A percentile compares a stretch with the other conserved stretches of the same genome.
Evolutionary conservation across 805 yeast genomes (phyloP).

Genomic region (Kuraishia ogatae): DNA sequence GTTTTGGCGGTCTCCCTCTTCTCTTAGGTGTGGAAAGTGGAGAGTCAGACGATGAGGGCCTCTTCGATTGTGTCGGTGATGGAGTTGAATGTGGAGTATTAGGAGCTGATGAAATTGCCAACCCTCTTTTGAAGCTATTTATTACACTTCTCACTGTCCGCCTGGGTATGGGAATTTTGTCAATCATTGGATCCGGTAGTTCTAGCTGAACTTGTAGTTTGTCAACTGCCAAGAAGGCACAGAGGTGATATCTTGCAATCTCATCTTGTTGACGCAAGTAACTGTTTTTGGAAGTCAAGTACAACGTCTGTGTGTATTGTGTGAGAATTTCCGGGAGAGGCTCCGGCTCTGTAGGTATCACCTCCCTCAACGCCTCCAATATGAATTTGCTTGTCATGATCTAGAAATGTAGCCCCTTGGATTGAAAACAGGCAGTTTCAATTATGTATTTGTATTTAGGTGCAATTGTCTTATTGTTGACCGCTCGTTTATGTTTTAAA

Average conservation of each 20-base stretch:
- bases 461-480: no score
- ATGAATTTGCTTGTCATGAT: constrained; percentile 23
- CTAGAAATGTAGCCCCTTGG: not conserved
- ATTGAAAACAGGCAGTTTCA: no score
- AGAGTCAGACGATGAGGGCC: not conserved
- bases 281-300: constrained; percentile 44
- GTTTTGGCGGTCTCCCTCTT: not conserved
- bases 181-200: constrained; percentile 39
- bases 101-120: constrained; percentile 1
- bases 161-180: constrained; percentile 51
- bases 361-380: constrained; percentile 33
- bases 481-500: no score
- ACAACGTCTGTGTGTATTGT: constrained; percentile 33
- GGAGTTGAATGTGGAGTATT: constrained; percentile 1
- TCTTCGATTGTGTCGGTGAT: not conserved
- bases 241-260: constrained; percentile 57
- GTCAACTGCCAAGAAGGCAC: constrained; percentile 55
- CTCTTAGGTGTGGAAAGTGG: not conserved
- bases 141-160: constrained; percentile 31
- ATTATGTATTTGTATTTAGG: no score
- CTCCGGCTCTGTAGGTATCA: constrained; percentile 38
- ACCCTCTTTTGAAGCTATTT: constrained; percentile 25
- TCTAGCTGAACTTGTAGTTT: constrained; percentile 31
- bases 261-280: constrained; percentile 44
- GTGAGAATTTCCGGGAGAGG: constrained; percentile 33